Base-by-base conservation (phyloP, 805 yeast genomes). In the Wickerhamomyces chaumierensis region DNA sequence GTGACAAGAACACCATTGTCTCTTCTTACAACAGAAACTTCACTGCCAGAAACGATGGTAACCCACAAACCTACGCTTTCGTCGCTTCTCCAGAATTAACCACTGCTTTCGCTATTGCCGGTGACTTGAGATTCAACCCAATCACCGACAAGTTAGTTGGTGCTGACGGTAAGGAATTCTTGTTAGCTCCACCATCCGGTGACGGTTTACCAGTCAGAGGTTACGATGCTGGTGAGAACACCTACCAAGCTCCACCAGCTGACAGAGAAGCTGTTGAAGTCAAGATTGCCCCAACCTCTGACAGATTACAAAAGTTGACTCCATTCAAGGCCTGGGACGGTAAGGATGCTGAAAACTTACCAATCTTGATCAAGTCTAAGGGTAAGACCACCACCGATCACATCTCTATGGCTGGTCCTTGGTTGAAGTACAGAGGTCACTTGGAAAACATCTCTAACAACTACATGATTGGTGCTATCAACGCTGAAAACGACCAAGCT, bases 351-450 rank as follows among this genome's bases (percentile, higher is more conserved):
- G 61, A 65, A 51, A 72, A 73, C 61, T 69, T 90, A 74, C 96
- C 96, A 67, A 90, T 90, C 56, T 79, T 90, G 69, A 85, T 90
- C 69, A 90, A 92, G 73, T 84, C 96, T 52, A 71, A 81, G 47
- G 97, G 96, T 71, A 90, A 90, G 78, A 88, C 96, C 65, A 90
- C 98, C 57, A 90, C 98, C 55, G 98, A 90, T 73, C 98, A 90
- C 72, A 90, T 90, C 59, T 90, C 97, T 58, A 88, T 86, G 94
- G 98, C 98, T 61, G 98, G 98, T 71, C 96, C 97, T 62, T 90
- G 98, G 98, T 83, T 90, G 77, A 90, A 90, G 74, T 90, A 90
- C 90, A 85, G 96, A 76, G 98, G 98, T 69, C 98, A 90, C 73
- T 76, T 90, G 72, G 90, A 87, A 73, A 90, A 90, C 81, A 92